Base-by-base conservation (phyloP, 345 rosid genomes). In the Eucalyptus pauciflora region DNA sequence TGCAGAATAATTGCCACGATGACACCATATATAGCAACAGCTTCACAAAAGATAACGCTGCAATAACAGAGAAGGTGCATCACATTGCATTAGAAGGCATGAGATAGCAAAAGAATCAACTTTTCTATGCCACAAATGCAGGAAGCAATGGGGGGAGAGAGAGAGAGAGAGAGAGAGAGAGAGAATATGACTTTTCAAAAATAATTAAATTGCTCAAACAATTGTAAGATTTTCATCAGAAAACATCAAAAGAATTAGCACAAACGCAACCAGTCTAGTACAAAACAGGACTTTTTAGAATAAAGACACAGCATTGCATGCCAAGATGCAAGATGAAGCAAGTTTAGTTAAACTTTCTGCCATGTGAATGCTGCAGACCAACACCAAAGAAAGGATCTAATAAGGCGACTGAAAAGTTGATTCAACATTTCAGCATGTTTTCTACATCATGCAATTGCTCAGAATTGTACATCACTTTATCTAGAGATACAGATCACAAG, bases 1-100 rank as follows among this genome's bases (percentile, higher is more conserved):
- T 98, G 99, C 86, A 97, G 90, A 64, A 98, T 98, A 92, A 98
- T 97, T 88, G 99, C 99, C 89, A 98, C 99, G 80, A 98, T 98
- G 46, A 98, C 99, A 12, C 99, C 99, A 92, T 98, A 98, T 86
- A 98, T 98, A 87, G 99, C 99, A 89, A 98, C 99, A 86, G 99
- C 99, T 92, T 98, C 99, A 86, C 99, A 98, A 92, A 98, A 98
- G 89, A 98, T 98, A 20, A 98, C 99, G 87, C 99, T 98, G 98
- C 67, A 69, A 90, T 52, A 88, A 86, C 50, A 54, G 52, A 81
- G 50, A 88, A 45, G 37, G 33, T 41, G 45, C 27, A 60, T 6
- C 50, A 43, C 43, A 51, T 60, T 27, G 25, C 25, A 86, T 41
- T 13, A 86, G 49, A 52, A 86, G 67, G 56, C 48, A 86, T 85